These are phyloP conservation scores for Sordaria brevicollis DNA, from an alignment of 495 filamentous ascomycete species.

Conservation along the genomic window DNA sequence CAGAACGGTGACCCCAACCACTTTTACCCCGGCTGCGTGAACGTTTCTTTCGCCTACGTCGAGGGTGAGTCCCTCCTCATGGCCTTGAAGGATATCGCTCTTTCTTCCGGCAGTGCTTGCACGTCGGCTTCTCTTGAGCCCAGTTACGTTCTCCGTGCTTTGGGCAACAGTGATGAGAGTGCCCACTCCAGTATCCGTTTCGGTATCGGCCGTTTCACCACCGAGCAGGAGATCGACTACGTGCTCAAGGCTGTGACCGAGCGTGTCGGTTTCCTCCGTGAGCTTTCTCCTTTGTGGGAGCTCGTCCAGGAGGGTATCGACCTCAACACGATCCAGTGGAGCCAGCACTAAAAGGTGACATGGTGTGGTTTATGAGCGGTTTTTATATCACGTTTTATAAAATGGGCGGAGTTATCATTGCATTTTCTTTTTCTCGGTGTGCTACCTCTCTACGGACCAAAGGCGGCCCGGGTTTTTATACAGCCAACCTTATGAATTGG, in stretches of 20 bases:
- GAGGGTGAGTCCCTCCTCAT: slow-evolving; percentile 97
- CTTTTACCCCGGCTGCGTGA: slow-evolving; percentile 95
- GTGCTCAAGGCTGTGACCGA: slow-evolving; percentile 89
- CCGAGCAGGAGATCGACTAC: slow-evolving; percentile 92
- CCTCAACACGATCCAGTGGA: slow-evolving; percentile 96
- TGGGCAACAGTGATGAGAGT: slow-evolving; percentile 93
- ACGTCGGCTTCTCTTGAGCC: slow-evolving; percentile 95
- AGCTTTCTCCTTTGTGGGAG: slow-evolving; percentile 96
- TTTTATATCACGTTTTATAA: neutral
- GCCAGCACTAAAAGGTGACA: slow-evolving; percentile 56
- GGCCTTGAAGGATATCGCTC: slow-evolving; percentile 94
- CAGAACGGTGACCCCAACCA: slow-evolving; percentile 77
- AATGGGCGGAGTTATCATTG: neutral
- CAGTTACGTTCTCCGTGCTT: slow-evolving; percentile 85
- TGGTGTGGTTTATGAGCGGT: neutral
- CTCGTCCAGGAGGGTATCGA: slow-evolving; percentile 95
- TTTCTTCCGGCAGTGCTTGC: slow-evolving; percentile 94
- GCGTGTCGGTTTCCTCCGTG: slow-evolving; percentile 81
- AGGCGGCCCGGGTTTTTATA: neutral
- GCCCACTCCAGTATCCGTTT: slow-evolving; percentile 97
- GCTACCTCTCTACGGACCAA: neutral
- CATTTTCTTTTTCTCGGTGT: neutral
- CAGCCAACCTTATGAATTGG: neutral
- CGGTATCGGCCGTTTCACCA: slow-evolving; percentile 94
- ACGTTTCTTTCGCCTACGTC: slow-evolving; percentile 95